These are phyloP conservation scores for Hymenoscyphus fraxineus DNA, from an alignment of 2,329 filamentous ascomycete genomes.

Conservation along the genomic window DNA sequence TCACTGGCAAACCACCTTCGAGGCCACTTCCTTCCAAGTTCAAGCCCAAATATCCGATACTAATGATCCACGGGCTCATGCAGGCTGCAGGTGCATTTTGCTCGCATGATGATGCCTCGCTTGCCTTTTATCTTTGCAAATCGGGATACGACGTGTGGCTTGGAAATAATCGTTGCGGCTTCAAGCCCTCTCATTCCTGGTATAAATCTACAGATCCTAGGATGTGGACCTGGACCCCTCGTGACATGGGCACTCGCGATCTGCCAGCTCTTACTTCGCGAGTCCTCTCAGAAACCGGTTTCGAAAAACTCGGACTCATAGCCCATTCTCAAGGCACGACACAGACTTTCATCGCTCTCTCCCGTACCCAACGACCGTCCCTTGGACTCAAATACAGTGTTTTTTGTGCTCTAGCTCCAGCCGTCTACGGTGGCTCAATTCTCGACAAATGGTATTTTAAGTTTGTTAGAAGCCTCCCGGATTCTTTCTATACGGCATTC, in stretches of 20 bases:
- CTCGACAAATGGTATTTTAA: conserved; percentile 88
- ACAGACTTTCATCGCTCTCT: conserved; percentile 79
- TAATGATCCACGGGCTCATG: conserved; percentile 83
- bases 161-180: conserved; percentile 88
- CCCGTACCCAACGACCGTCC: conserved; percentile 84
- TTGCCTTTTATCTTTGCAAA: conserved; percentile 91
- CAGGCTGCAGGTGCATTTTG: conserved; percentile 88
- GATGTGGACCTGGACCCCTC: conserved; percentile 97
- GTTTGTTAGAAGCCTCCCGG: conserved; percentile 80
- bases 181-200: conserved; percentile 69
- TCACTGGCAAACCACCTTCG: conserved; percentile 44
- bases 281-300: conserved; percentile 78
- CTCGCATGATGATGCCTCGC: conserved; percentile 80
- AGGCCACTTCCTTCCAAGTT: conserved; percentile 31
- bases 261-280: conserved; percentile 75
- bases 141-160: conserved; percentile 93
- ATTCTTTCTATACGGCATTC: conserved; percentile 69
- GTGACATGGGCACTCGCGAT: conserved; percentile 89
- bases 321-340: conserved; percentile 91
- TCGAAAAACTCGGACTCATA: conserved; percentile 76
- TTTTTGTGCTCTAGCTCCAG: conserved; percentile 87
- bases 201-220: conserved; percentile 73
- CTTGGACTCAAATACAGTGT: conserved; percentile 79
- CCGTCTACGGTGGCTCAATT: conserved; percentile 82
- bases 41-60: conserved; percentile 61